These are phyloP conservation scores for Neofusicoccum parvum DNA, from an alignment of 2,329 filamentous ascomycete genomes.

Conservation along the genomic window DNA sequence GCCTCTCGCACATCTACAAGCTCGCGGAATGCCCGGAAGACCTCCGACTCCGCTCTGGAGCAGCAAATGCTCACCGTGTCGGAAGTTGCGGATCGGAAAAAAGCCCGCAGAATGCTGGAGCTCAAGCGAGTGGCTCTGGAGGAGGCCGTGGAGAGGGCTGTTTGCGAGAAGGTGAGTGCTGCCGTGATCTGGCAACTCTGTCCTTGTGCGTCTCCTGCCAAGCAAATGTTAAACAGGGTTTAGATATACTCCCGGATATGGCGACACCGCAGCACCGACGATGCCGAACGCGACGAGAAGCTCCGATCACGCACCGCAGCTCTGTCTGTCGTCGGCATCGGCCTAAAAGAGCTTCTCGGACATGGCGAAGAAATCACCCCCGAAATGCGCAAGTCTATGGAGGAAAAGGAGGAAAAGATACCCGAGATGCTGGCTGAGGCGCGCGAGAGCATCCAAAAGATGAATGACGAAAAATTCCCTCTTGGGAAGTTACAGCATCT, in stretches of 20 bases:
- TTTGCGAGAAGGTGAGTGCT: constrained; percentile 68
- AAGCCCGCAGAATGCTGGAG: constrained; percentile 75
- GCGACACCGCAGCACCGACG: constrained; percentile 86
- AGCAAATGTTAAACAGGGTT: constrained; percentile 21
- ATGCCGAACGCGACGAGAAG: constrained; percentile 93
- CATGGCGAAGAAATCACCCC: constrained; percentile 57
- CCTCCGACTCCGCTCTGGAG: constrained; percentile 44
- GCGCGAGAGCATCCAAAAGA: constrained; percentile 67
- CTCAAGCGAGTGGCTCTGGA: constrained; percentile 76
- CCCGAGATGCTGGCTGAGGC: constrained; percentile 72
- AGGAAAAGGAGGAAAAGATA: constrained; percentile 64
- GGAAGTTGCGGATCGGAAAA: constrained; percentile 79
- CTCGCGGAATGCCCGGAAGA: constrained; percentile 43
- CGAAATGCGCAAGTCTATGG: constrained; percentile 57
- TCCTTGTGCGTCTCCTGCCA: constrained; percentile 34
- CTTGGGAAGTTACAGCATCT: constrained; percentile 88
- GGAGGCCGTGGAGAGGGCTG: constrained; percentile 84
- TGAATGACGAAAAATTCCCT: constrained; percentile 86
- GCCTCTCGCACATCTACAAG: constrained; percentile 51
- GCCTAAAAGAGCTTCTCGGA: constrained; percentile 74
- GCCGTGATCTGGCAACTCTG: neutral
- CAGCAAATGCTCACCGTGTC: constrained; percentile 91
- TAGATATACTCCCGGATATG: constrained; percentile 77
- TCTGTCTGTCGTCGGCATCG: constrained; percentile 86
- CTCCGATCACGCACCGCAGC: constrained; percentile 92